A percentile compares a stretch with the other conserved stretches of the same genome.
phyloP scores from a whole-genome alignment of 2,329 filamentous ascomycete genomes.

The Phyllosticta paracitricarpa region DNA sequence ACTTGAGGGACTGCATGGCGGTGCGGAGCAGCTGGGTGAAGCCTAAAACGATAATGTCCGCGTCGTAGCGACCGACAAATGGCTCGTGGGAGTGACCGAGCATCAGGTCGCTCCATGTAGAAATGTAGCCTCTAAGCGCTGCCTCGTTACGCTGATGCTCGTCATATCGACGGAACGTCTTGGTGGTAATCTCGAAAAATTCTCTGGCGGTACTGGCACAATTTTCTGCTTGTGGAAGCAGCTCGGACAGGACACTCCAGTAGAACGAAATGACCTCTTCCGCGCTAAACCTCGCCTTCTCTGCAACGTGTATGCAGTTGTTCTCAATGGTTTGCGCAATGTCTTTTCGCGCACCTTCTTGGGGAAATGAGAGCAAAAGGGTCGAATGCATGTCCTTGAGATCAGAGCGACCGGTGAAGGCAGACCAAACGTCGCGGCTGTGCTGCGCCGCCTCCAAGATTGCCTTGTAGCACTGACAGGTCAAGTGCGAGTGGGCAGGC shows the following conservation, averaged over 20 bases:
- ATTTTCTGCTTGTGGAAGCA: constrained; percentile 21
- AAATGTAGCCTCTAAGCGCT: constrained; percentile 20
- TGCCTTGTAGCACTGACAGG: constrained; percentile 18
- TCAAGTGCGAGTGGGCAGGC: constrained; percentile 12
- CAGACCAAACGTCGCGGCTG: constrained; percentile 24
- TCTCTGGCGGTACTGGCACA: constrained; percentile 20
- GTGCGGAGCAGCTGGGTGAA: constrained; percentile 31
- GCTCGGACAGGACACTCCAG: constrained; percentile 23
- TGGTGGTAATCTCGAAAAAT: constrained; percentile 26
- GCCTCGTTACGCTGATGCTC: constrained; percentile 23
- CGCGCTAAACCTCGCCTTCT: constrained; percentile 13
- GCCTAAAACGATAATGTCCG: constrained; percentile 27
- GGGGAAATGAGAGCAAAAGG: constrained; percentile 20
- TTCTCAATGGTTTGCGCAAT: constrained; percentile 23
- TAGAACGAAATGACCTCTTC: constrained; percentile 24
- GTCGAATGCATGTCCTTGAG: constrained; percentile 19
- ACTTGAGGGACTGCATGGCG: constrained; percentile 29
- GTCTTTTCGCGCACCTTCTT: constrained; percentile 17
- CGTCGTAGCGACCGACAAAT: constrained; percentile 25
- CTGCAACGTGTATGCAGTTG: constrained; percentile 18
- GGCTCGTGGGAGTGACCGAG: constrained; percentile 24
- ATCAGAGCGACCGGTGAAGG: constrained; percentile 20
- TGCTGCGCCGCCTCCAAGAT: constrained; percentile 29
- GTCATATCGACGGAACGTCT: constrained; percentile 26
- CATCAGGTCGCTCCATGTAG: constrained; percentile 24